Conservation (phyloP, 2,329 filamentous ascomycete species). For the Venturia asperata region DNA sequence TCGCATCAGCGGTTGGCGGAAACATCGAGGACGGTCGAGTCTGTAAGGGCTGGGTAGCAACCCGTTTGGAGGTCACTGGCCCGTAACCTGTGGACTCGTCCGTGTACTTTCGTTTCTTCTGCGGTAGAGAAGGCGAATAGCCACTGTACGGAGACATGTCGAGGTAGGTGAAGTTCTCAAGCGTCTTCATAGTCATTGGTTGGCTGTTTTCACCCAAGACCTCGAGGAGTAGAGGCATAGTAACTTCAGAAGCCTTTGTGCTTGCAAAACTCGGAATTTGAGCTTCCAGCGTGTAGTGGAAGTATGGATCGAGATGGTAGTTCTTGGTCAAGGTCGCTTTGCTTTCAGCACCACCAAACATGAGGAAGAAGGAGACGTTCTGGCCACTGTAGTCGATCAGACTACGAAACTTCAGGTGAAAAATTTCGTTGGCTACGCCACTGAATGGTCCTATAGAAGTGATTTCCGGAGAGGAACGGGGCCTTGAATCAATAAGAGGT, state of each 20-base stretch:
- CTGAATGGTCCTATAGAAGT: slow-evolving; percentile 62
- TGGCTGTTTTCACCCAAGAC: slow-evolving; percentile 52
- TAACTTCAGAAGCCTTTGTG: slow-evolving; percentile 49
- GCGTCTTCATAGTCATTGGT: slow-evolving; percentile 44
- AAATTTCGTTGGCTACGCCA: slow-evolving; percentile 51
- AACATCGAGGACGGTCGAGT: slow-evolving; percentile 6
- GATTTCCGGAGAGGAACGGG: slow-evolving; percentile 55
- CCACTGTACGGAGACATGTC: slow-evolving; percentile 35
- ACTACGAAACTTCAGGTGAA: slow-evolving; percentile 12
- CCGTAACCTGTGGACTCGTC: slow-evolving; percentile 42
- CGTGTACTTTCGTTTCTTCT: slow-evolving; percentile 52
- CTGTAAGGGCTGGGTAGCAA: slow-evolving; percentile 23
- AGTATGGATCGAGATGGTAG: slow-evolving; percentile 51
- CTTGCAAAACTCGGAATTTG: slow-evolving; percentile 61
- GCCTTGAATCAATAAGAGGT: slow-evolving; percentile 57
- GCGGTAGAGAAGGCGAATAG: slow-evolving; percentile 32
- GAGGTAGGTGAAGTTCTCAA: slow-evolving; percentile 57
- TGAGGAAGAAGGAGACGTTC: slow-evolving; percentile 49
- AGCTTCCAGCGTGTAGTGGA: slow-evolving; percentile 64
- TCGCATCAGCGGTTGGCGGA: not conserved
- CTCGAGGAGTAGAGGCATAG: slow-evolving; percentile 52
- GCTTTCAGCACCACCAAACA: slow-evolving; percentile 73
- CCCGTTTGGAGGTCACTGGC: slow-evolving; percentile 43
- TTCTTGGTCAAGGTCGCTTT: slow-evolving; percentile 58
- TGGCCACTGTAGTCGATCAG: slow-evolving; percentile 10